Evolutionary conservation across 1,284 basidiomycete species (phyloP).

Genomic region (Papiliotrema flavescens): DNA sequence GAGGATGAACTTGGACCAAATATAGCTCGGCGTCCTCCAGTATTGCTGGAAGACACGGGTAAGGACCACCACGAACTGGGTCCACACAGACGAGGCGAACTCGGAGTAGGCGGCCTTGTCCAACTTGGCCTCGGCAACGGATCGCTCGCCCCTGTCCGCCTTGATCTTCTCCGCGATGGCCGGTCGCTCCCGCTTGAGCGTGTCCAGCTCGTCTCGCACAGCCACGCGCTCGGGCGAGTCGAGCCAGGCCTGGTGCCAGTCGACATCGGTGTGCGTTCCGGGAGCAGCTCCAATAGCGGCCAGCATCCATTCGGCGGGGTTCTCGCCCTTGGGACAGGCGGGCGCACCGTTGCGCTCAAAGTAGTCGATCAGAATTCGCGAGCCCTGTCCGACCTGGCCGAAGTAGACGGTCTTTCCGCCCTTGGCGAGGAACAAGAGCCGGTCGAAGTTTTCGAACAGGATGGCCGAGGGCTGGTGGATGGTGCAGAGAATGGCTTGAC

Average conservation of each 20-base stretch:
- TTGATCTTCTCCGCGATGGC: slow-evolving; percentile 16
- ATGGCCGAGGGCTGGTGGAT: slow-evolving; percentile 66
- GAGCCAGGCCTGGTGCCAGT: slow-evolving; percentile 73
- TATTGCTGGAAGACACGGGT: slow-evolving; percentile 57
- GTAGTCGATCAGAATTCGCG: slow-evolving; percentile 53
- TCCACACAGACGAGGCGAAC: slow-evolving; percentile 56
- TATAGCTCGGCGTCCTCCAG: slow-evolving; percentile 67
- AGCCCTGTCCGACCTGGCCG: slow-evolving; percentile 54
- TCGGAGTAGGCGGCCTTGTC: slow-evolving; percentile 50
- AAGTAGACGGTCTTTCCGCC: slow-evolving; percentile 58
- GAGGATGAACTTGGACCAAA: slow-evolving; percentile 65
- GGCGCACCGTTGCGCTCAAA: slow-evolving; percentile 53
- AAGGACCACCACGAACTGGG: slow-evolving; percentile 57
- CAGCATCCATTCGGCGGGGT: slow-evolving; percentile 52
- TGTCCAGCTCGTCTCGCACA: slow-evolving; percentile 50
- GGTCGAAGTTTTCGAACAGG: slow-evolving; percentile 61
- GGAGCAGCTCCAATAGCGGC: slow-evolving; percentile 69
- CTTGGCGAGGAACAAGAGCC: slow-evolving; percentile 52
- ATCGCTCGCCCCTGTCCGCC: slow-evolving; percentile 3
- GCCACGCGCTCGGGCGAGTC: slow-evolving; percentile 48
- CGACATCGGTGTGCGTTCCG: slow-evolving; percentile 55
- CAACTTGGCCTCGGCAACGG: slow-evolving; percentile 9
- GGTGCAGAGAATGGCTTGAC: slow-evolving; percentile 63
- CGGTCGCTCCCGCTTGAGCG: slow-evolving; percentile 44
- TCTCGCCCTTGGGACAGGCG: slow-evolving; percentile 48